These are phyloP conservation scores for Lyophyllum atratum DNA, from an alignment of 768 basidiomycete species.

Conservation along the genomic window DNA sequence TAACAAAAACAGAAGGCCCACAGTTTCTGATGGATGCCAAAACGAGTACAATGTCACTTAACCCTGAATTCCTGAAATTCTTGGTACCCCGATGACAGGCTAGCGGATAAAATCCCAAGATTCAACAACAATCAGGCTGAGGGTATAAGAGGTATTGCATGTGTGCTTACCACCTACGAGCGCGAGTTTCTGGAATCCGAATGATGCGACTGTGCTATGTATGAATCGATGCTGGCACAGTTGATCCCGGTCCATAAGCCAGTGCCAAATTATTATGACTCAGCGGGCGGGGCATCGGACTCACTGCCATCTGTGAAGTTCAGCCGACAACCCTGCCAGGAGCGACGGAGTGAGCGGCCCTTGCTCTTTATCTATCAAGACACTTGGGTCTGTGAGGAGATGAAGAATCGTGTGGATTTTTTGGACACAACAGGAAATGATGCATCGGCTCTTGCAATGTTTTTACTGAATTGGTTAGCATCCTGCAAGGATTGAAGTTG, in stretches of 20 bases:
- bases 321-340: neutral
- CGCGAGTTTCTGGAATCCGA: too few relatives aligned
- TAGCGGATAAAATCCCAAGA: neutral
- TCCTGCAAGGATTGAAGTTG: too few relatives aligned
- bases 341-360: neutral
- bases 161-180: too few relatives aligned
- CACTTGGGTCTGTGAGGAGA: neutral
- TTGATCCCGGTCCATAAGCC: neutral
- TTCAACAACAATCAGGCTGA: neutral
- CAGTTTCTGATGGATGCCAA: neutral
- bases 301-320: neutral
- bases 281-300: neutral
- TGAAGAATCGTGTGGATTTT: too few relatives aligned
- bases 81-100: neutral
- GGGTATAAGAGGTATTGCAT: neutral
- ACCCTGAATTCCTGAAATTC: neutral
- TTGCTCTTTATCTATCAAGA: neutral
- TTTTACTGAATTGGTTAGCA: too few relatives aligned
- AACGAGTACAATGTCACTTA: neutral
- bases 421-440: too few relatives aligned
- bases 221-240: neutral
- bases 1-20: neutral
- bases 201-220: too few relatives aligned
- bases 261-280: neutral
- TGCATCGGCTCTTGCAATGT: too few relatives aligned